Evolutionary conservation across 768 basidiomycete species (phyloP).

Genomic region (Tulasnella sp.): DNA sequence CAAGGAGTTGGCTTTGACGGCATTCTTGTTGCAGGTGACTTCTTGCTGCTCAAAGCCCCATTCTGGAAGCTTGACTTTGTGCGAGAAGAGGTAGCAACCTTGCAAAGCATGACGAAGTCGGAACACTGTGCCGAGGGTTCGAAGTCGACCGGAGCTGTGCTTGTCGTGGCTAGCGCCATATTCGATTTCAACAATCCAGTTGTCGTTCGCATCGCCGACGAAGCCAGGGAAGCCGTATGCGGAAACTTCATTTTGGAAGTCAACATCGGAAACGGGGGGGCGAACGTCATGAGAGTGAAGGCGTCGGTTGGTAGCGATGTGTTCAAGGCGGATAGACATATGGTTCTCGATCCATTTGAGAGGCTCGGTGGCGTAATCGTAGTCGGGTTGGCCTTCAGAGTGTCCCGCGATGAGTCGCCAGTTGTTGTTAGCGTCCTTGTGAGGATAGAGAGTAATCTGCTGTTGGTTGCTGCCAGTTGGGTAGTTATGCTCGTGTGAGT

Average conservation of each 20-base stretch:
- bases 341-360: conserved; percentile 58
- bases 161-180: conserved; percentile 54
- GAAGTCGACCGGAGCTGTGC: conserved; percentile 59
- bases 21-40: conserved; percentile 99
- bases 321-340: conserved; percentile 70
- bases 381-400: conserved; percentile 33
- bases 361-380: conserved; percentile 45
- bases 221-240: conserved; percentile 85
- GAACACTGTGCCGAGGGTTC: conserved; percentile 76
- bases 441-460: conserved; percentile 98
- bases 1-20: conserved; percentile 75
- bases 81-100: conserved; percentile 95
- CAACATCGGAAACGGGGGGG: conserved; percentile 92
- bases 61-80: conserved; percentile 94
- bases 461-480: conserved; percentile 91
- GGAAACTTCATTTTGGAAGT: conserved; percentile 98
- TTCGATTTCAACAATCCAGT: conserved; percentile 85
- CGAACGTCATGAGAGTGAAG: conserved; percentile 94
- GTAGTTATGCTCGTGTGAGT: conserved; percentile 87
- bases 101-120: conserved; percentile 74
- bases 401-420: conserved; percentile 79
- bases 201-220: conserved; percentile 84
- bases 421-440: conserved; percentile 92
- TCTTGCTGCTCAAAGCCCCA: conserved; percentile 99
- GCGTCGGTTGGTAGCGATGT: conserved; percentile 70